Base-by-base conservation (phyloP, 2,329 filamentous ascomycete species). In the Pyricularia sp. region DNA sequence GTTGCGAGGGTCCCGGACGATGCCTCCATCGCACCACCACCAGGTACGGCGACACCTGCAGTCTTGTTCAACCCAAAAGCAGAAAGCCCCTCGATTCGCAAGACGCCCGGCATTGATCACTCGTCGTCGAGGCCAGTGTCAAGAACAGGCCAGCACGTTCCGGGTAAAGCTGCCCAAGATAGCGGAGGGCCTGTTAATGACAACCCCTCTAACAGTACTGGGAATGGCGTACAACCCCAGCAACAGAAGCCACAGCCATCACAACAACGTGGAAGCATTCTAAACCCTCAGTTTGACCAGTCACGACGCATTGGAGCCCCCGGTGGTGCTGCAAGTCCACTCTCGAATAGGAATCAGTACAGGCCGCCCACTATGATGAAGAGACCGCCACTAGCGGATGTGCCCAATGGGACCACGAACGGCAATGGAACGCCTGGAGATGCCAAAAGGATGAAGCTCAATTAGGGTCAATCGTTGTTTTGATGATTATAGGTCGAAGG, bases 31-130 rank as follows among this genome's bases (percentile, higher is more conserved):
- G 77, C 73, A 10, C 76, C 77, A 40, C 72, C 75, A 3, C 74
- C 79, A 4, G 73, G 76, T 4, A 78, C 78, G 3, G 75, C 78
- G 49, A 40, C 26, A 8, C 75, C 77, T 8, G 78, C 78, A 6
- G 81, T 84, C 13, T 78, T 81, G 28, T 93, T 93, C 74, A 88
- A 93, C 70, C 89, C 88, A 2, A 86, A 86, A 66, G 82, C 86
- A 6, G 88, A 93, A 70, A 91, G 88, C 67, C 92, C 93, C 0
- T 94, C 92, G 0, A 92, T 96, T 72, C 85, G 91, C 67, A 93
- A 93, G 73, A 97, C 93, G 0, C 89, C 89, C 0, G 93, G 93
- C 2, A 83, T 97, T 53, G 91, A 97, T 71, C 91, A 96, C 72
- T 86, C 78, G 26, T 88, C 85, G 63, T 93, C 89, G 4, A 87